phyloP scores from a whole-genome alignment of 495 filamentous ascomycete genomes.

The Penicillium samsonianum region DNA sequence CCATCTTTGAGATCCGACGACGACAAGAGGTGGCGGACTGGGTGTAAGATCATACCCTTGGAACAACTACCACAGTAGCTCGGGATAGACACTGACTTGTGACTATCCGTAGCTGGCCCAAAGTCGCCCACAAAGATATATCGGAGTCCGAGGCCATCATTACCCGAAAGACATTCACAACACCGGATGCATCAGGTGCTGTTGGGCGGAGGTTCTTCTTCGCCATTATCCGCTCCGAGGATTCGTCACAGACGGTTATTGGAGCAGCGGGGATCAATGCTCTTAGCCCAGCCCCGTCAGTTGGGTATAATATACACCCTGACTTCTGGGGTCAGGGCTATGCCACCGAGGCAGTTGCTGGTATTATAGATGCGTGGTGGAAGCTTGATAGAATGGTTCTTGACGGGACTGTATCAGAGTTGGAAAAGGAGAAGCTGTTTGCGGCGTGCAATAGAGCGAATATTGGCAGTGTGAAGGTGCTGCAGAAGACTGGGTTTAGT shows the following conservation, averaged over 20 bases:
- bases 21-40: constrained; percentile 32
- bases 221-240: constrained; percentile 17
- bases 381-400: constrained; percentile 15
- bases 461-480: constrained; percentile 27
- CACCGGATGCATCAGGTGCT: constrained; percentile 30
- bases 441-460: constrained; percentile 28
- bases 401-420: background rate
- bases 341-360: constrained; percentile 25
- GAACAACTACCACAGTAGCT: background rate
- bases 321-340: constrained; percentile 28
- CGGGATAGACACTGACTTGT: background rate
- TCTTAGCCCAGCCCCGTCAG: constrained; percentile 28
- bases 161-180: constrained; percentile 21
- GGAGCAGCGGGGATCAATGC: constrained; percentile 27
- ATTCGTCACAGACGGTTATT: constrained; percentile 23
- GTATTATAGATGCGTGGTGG: constrained; percentile 28
- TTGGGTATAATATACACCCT: constrained; percentile 32
- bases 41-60: constrained; percentile 23
- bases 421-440: constrained; percentile 21
- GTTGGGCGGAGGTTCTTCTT: constrained; percentile 27
- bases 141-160: constrained; percentile 26
- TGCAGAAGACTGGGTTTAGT: constrained; percentile 24
- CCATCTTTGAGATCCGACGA: constrained; percentile 24
- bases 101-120: constrained; percentile 21
- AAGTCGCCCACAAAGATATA: constrained; percentile 20